Evolutionary conservation across 2,329 filamentous ascomycete species (phyloP), one percentile per base, ranked within the genome.

Genomic region (Calonectria leucothoes): DNA sequence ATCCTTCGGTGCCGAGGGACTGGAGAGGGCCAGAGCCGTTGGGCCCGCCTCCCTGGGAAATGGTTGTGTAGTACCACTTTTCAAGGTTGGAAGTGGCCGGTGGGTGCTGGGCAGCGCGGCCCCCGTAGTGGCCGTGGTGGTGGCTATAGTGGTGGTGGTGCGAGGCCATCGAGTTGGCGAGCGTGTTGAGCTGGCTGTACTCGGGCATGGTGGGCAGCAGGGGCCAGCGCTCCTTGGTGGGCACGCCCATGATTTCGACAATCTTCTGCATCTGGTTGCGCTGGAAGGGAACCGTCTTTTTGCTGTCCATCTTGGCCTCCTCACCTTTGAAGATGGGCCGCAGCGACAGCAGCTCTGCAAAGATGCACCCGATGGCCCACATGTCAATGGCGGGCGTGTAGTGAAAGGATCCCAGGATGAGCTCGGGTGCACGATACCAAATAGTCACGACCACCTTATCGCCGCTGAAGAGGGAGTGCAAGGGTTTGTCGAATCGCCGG

Each of bases 211-310:
- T 91, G 1, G 91, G 88, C 2, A 99, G 87, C 33, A 96, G 89
- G 0, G 96, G 95, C 97, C 97, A 99, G 31, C 92, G 91, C 64
- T 98, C 94, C 80, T 96, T 96, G 8, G 91, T 95, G 0, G 97
- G 97, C 77, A 98, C 87, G 35, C 97, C 97, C 87, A 99, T 93
- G 75, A 99, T 95, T 82, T 99, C 97, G 45, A 98, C 95, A 79
- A 99, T 99, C 85, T 98, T 98, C 82, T 97, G 95, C 96, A 99
- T 98, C 86, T 99, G 97, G 81, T 98, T 98, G 17, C 96, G 92
- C 84, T 99, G 97, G 79, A 99, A 99, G 0, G 97, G 97, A 0
- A 98, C 96, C 0, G 94, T 97, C 86, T 98, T 98, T 85, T 99
- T 99, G 79, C 91, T 94, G 84, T 99, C 97, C 94, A 98, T 98